A percentile compares a stretch with the other conserved stretches of the same genome.
Evolutionary conservation across 768 basidiomycete species (phyloP).

Genomic region (Pleurotus cornucopiae): DNA sequence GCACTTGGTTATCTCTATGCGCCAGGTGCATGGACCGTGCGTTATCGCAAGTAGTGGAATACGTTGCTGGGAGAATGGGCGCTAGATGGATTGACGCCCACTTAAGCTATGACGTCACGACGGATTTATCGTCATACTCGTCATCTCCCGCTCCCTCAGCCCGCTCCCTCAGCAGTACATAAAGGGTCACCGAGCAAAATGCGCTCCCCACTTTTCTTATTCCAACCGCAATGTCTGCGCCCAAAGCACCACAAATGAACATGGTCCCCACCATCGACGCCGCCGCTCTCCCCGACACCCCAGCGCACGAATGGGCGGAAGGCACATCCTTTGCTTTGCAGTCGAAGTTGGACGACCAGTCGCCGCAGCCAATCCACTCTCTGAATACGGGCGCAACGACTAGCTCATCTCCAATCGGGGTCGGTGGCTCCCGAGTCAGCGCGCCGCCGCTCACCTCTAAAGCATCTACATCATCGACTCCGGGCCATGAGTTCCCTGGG

Average conservation of each 20-base stretch:
- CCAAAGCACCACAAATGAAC: background rate
- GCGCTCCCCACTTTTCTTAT: background rate
- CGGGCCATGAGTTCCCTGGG: slow-evolving; percentile 9
- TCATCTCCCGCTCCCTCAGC: background rate
- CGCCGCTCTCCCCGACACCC: background rate
- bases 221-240: slow-evolving; percentile 2
- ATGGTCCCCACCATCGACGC: slow-evolving; percentile 5
- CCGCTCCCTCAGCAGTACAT: background rate
- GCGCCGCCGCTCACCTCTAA: background rate
- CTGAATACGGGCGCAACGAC: background rate
- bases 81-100: too few relatives aligned
- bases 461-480: slow-evolving; percentile 1
- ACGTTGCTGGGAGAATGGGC: too few relatives aligned
- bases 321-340: background rate
- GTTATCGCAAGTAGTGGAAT: too few relatives aligned
- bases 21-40: too few relatives aligned
- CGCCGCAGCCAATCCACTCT: background rate
- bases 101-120: too few relatives aligned
- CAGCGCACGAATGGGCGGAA: slow-evolving; percentile 8
- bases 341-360: background rate
- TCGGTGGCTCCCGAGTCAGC: background rate
- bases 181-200: background rate
- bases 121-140: background rate
- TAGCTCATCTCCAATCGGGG: background rate
- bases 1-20: too few relatives aligned